Conservation (phyloP, 495 filamentous ascomycete species). For the Articulospora tetracladia region DNA sequence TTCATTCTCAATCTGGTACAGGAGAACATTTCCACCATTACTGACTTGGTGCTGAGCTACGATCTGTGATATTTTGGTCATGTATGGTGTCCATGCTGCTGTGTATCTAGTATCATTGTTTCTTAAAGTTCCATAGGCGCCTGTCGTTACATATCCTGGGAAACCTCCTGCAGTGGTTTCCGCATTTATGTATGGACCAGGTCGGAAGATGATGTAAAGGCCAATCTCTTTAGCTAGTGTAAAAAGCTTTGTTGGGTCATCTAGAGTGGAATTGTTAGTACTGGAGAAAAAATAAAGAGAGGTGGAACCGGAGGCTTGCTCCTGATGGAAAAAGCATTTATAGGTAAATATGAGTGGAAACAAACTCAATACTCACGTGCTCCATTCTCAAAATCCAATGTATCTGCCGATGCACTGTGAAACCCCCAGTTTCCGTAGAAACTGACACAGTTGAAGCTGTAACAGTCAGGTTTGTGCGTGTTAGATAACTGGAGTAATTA, state of each 20-base stretch:
- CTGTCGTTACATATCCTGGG: conserved; percentile 58
- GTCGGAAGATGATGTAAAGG: conserved; percentile 53
- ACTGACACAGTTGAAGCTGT: conserved; percentile 43
- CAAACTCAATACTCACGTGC: conserved; percentile 27
- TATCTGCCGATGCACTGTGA: conserved; percentile 43
- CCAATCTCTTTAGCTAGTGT: conserved; percentile 54
- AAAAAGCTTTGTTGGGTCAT: conserved; percentile 38
- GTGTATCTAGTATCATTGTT: conserved; percentile 56
- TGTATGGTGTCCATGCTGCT: conserved; percentile 49
- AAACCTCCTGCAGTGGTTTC: conserved; percentile 55
- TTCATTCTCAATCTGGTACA: conserved; percentile 61
- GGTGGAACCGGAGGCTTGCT: too few species aligned
- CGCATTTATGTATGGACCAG: conserved; percentile 58
- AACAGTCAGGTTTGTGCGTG: not conserved
- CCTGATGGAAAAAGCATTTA: too few species aligned
- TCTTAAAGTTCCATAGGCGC: conserved; percentile 53
- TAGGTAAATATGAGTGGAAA: too few species aligned
- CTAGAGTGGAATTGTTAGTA: not conserved
- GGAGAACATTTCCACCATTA: conserved; percentile 50
- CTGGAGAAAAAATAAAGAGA: too few species aligned
- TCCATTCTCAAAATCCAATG: conserved; percentile 52
- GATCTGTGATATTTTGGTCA: conserved; percentile 42
- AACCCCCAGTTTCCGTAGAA: conserved; percentile 57
- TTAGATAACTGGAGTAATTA: conserved; percentile 35
- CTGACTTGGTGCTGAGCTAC: conserved; percentile 51